Base-by-base conservation (phyloP, 2,329 filamentous ascomycete genomes). In the Chalara sp. region DNA sequence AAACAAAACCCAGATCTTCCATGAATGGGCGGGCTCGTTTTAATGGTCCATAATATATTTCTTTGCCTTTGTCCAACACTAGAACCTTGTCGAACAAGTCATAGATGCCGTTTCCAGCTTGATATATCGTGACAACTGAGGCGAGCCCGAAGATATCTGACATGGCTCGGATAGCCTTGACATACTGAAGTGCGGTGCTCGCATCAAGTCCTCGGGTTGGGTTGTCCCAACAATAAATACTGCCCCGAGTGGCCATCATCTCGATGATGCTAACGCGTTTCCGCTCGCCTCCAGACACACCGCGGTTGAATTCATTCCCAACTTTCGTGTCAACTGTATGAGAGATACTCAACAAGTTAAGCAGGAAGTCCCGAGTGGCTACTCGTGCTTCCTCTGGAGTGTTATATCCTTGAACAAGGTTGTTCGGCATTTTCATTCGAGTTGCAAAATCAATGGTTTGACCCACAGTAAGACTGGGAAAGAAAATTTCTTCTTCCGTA, bases 261-360 rank as follows among this genome's bases (percentile, higher is more conserved):
- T 92, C 87, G 1, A 86, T 84, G 56, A 92, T 89, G 28, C 82
- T 84, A 6, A 89, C 87, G 62, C 87, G 84, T 66, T 91, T 92
- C 35, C 87, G 72, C 69, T 93, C 88, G 51, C 88, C 88, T 59
- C 88, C 88, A 44, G 83, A 87, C 0, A 92, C 84, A 65, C 87
- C 87, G 44, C 86, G 79, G 6, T 83, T 77, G 60, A 70, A 77
- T 1, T 57, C 60, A 61, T 91, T 82, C n/a, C 88, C 88, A 1
- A 92, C 86, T 1, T 81, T 73, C 0, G 88, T 92, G 60, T 87
- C 76, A 59, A 79, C 81, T 1, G 87, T 90, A 61, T 92, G 87
- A 10, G 74, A 75, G 50, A 92, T 90, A 7, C 85, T 86, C 58
- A 92, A 91, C 72, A 91, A 54, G 31, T 53, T 89, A 61, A 82